Percentiles rank a stretch among this genome's conserved stretches.
Evolutionary conservation across 1,284 basidiomycete genomes (phyloP).

Genomic region (Psilocybe mexicana): DNA sequence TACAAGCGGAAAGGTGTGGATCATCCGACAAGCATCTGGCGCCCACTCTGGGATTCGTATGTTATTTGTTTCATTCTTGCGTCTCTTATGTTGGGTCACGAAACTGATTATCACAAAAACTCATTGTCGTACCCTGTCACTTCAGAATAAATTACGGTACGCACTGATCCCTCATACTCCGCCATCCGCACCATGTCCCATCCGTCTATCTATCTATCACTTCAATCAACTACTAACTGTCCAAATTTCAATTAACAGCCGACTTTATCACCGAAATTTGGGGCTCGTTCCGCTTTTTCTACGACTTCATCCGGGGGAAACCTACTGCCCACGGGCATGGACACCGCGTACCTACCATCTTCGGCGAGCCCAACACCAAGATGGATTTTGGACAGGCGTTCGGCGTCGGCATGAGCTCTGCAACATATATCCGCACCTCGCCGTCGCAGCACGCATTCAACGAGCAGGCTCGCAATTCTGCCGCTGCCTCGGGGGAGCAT

Average conservation of each 20-base stretch:
- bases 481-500: neutral
- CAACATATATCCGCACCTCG: neutral
- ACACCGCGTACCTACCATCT: constrained; percentile 18
- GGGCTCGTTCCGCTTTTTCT: constrained; percentile 63
- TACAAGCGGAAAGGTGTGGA: constrained; percentile 47
- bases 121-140: neutral
- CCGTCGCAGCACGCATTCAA: neutral
- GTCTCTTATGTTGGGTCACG: neutral
- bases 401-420: constrained; percentile 27
- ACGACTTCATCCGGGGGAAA: constrained; percentile 47
- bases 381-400: constrained; percentile 34
- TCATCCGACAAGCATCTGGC: constrained; percentile 51
- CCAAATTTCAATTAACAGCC: constrained; percentile 1
- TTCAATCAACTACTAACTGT: neutral
- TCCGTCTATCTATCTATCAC: neutral
- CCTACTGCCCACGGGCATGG: constrained; percentile 43
- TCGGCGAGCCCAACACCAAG: constrained; percentile 16
- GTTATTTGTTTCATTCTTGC: constrained; percentile 23
- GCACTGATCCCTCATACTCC: constrained; percentile 34
- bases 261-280: constrained; percentile 45
- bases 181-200: too few relatives aligned
- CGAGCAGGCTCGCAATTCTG: neutral
- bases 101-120: neutral
- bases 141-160: constrained; percentile 71
- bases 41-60: constrained; percentile 73